Percentiles rank a stretch among this genome's conserved stretches.
Conservation (phyloP, 176 grass and related monocot species). For the Oryza coarctata region DNA sequence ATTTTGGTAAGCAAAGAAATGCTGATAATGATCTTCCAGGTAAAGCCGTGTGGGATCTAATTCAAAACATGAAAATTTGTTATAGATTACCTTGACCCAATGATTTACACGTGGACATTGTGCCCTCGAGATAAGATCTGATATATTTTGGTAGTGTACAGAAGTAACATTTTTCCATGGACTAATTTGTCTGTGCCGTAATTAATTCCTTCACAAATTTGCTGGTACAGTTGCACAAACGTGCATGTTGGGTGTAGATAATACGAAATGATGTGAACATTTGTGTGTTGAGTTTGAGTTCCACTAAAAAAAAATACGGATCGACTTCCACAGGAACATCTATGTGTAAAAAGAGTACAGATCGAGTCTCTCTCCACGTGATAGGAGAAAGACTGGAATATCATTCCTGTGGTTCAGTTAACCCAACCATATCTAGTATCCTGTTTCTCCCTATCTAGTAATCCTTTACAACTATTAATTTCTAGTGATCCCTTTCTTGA, state of each 20-base stretch:
- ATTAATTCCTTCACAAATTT: background rate
- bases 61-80: too few relatives aligned
- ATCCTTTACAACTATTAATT: background rate
- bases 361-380: background rate
- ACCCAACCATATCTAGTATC: background rate
- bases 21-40: too few relatives aligned
- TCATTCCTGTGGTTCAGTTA: background rate
- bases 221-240: background rate
- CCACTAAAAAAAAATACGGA: background rate
- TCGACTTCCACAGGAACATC: too few relatives aligned
- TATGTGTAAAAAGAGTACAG: too few relatives aligned
- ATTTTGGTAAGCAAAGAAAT: too few relatives aligned
- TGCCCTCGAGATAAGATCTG: too few relatives aligned
- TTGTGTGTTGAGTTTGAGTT: background rate
- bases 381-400: background rate
- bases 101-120: too few relatives aligned
- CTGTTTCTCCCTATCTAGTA: background rate
- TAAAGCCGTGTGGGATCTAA: too few relatives aligned
- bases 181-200: background rate
- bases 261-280: background rate
- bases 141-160: too few relatives aligned
- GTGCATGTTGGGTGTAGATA: background rate
- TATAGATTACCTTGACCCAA: too few relatives aligned
- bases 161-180: too few relatives aligned
- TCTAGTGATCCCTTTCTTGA: background rate